Evolutionary conservation across 1,139 yeast genomes (phyloP).

Genomic region (Saccharomycopsis hybrid): DNA sequence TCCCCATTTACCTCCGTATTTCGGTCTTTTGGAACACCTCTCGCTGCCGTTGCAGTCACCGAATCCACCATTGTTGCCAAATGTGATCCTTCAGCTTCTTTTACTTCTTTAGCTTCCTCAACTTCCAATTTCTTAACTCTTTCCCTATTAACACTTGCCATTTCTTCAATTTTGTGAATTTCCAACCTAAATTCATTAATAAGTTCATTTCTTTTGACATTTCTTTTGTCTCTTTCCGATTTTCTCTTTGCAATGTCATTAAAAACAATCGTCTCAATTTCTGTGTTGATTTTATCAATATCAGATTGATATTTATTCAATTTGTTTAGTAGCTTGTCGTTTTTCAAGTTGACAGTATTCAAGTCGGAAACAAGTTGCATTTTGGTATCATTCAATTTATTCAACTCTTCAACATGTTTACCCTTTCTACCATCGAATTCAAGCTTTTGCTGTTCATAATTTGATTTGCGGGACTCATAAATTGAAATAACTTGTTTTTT

Average conservation of each 20-base stretch:
- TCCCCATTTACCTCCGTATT: too few species aligned
- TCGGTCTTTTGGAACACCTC: too few species aligned
- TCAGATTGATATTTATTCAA: slow-evolving; percentile 29
- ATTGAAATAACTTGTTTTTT: slow-evolving; percentile 28
- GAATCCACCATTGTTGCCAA: too few species aligned
- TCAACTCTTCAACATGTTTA: slow-evolving; percentile 21
- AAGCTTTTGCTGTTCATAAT: slow-evolving; percentile 29
- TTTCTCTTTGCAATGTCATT: slow-evolving; percentile 28
- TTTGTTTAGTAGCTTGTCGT: slow-evolving; percentile 32
- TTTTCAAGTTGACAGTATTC: slow-evolving; percentile 30
- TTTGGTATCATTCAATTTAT: slow-evolving; percentile 21
- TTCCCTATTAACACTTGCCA: slow-evolving; percentile 1
- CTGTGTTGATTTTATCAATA: slow-evolving; percentile 26
- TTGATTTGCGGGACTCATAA: slow-evolving; percentile 35
- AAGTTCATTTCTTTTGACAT: slow-evolving; percentile 26
- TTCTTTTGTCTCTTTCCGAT: slow-evolving; percentile 28
- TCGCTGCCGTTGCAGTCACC: too few species aligned
- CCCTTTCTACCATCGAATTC: slow-evolving; percentile 25
- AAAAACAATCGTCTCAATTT: slow-evolving; percentile 29
- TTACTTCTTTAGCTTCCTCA: neutral
- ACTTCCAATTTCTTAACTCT: neutral
- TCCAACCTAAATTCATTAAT: slow-evolving; percentile 27
- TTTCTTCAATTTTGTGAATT: slow-evolving; percentile 24
- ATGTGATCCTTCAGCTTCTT: too few species aligned
- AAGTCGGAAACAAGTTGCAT: slow-evolving; percentile 30